Conservation (phyloP, 345 rosid species). For the Hibiscus syriacus region DNA sequence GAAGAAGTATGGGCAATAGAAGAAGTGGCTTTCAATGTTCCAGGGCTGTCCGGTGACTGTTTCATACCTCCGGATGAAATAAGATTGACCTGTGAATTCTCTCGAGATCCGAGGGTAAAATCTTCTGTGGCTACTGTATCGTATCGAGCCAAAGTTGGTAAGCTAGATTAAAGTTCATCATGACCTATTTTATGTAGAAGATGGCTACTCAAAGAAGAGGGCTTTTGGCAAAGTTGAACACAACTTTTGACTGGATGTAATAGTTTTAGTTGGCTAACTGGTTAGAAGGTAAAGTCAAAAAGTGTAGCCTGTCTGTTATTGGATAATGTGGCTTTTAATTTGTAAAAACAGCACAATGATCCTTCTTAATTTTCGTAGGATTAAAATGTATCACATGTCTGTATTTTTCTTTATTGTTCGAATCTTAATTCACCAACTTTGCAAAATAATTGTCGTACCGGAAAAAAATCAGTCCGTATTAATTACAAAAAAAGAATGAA, state of each 20-base stretch:
- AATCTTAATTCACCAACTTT: no score
- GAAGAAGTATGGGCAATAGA: constrained; percentile 80
- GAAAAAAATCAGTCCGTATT: background rate
- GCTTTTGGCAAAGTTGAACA: background rate
- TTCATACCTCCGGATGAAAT: constrained; percentile 85
- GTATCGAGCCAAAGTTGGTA: constrained; percentile 42
- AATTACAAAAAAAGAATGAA: background rate
- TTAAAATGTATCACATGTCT: no score
- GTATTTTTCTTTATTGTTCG: no score
- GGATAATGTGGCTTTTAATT: constrained; percentile 25
- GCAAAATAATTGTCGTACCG: no score
- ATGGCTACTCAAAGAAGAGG: constrained; percentile 8
- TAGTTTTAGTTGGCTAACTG: constrained; percentile 20
- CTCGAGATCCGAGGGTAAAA: constrained; percentile 45
- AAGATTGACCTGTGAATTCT: constrained; percentile 39
- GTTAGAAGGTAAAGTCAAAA: constrained; percentile 18
- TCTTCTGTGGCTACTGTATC: constrained; percentile 28
- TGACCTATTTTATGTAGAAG: constrained; percentile 17
- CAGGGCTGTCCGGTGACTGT: constrained; percentile 66
- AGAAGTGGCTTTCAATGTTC: constrained; percentile 82
- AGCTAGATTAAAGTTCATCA: constrained; percentile 34
- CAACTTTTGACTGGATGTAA: constrained; percentile 19
- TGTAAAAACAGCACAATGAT: constrained; percentile 36
- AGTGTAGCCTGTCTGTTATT: constrained; percentile 20
- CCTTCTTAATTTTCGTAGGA: constrained; percentile 1